These are phyloP conservation scores for Trifolium dubium DNA, from an alignment of 306 rosid species.

Conservation along the genomic window DNA sequence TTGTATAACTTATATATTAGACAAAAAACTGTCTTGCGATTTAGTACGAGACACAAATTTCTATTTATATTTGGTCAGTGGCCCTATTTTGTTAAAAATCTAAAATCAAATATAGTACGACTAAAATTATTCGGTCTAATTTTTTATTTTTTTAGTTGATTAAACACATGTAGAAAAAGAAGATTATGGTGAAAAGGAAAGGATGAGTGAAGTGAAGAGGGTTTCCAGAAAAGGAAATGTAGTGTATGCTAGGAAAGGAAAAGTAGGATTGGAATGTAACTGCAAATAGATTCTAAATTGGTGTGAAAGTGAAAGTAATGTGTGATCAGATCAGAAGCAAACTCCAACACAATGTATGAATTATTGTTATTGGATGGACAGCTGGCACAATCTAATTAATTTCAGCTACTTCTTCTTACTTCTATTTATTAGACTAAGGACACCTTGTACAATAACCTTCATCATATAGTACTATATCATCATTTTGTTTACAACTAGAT, in stretches of 20 bases:
- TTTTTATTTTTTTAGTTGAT: too few relatives aligned
- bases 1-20: too few relatives aligned
- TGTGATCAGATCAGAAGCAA: slow-evolving; percentile 19
- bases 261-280: slow-evolving; percentile 73
- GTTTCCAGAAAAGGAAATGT: slow-evolving; percentile 59
- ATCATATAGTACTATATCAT: slow-evolving; percentile 14
- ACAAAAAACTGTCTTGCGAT: too few relatives aligned
- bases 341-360: slow-evolving; percentile 7
- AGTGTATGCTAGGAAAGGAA: slow-evolving; percentile 41
- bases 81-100: too few relatives aligned
- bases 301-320: slow-evolving; percentile 36
- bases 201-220: slow-evolving; percentile 39
- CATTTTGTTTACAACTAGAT: neutral
- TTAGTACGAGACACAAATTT: too few relatives aligned
- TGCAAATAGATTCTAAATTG: slow-evolving; percentile 43
- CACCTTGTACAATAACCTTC: neutral
- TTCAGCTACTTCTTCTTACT: slow-evolving; percentile 35
- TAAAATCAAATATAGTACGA: too few relatives aligned
- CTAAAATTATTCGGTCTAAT: too few relatives aligned
- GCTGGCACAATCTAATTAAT: slow-evolving; percentile 26
- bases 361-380: slow-evolving; percentile 29
- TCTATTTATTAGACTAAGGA: slow-evolving; percentile 20
- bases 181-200: neutral
- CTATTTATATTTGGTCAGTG: too few relatives aligned
- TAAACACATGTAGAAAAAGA: too few relatives aligned